These are phyloP conservation scores for Penicillium mononematosum DNA, from an alignment of 495 filamentous ascomycete species.

Conservation along the genomic window DNA sequence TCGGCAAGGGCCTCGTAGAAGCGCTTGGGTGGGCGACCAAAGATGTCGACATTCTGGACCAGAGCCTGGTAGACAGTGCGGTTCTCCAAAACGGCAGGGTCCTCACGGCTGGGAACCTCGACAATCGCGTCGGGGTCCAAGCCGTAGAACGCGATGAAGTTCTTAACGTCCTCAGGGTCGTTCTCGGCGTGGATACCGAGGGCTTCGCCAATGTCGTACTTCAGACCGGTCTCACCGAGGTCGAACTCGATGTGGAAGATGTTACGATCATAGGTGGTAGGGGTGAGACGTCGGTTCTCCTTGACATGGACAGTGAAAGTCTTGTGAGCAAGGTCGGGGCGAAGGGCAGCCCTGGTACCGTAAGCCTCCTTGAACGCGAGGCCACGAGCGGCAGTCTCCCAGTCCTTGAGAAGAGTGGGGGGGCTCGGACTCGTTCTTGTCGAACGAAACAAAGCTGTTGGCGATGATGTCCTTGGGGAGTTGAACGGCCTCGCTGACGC, in stretches of 20 bases:
- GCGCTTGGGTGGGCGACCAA: slow-evolving; percentile 91
- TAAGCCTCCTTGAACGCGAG: slow-evolving; percentile 95
- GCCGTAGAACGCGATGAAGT: slow-evolving; percentile 88
- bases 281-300: slow-evolving; percentile 92
- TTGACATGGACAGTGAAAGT: slow-evolving; percentile 86
- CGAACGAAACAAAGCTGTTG: slow-evolving; percentile 80
- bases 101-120: slow-evolving; percentile 85
- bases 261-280: slow-evolving; percentile 87
- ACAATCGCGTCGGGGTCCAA: slow-evolving; percentile 79
- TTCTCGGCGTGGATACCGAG: slow-evolving; percentile 96
- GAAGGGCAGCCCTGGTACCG: slow-evolving; percentile 65
- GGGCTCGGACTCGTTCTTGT: slow-evolving; percentile 71
- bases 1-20: slow-evolving; percentile 94
- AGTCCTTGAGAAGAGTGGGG: slow-evolving; percentile 64
- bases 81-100: slow-evolving; percentile 72
- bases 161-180: slow-evolving; percentile 68
- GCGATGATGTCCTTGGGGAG: slow-evolving; percentile 61
- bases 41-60: slow-evolving; percentile 93
- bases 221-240: slow-evolving; percentile 82
- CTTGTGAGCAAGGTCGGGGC: slow-evolving; percentile 82
- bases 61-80: slow-evolving; percentile 92
- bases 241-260: slow-evolving; percentile 99
- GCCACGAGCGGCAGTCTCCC: slow-evolving; percentile 80
- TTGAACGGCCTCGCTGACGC: slow-evolving; percentile 48
- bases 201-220: slow-evolving; percentile 97